Base-by-base conservation (phyloP, 306 rosid genomes). In the Glycine soja region DNA sequence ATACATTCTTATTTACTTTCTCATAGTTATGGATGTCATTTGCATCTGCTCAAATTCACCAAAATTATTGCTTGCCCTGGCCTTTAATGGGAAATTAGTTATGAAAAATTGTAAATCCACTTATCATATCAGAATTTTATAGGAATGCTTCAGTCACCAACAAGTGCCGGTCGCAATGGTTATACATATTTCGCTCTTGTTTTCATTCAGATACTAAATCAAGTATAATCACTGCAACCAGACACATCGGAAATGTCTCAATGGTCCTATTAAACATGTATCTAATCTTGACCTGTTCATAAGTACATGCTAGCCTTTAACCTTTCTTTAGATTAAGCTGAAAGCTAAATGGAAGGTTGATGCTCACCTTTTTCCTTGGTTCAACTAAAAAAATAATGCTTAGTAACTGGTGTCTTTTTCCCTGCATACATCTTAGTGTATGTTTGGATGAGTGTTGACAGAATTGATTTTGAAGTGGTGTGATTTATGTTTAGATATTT, bases 371-470 rank as follows among this genome's bases (percentile, higher is more conserved):
- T 46, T 74, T 74, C 72, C 7, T 64, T 38, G 42, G 51, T 36
- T 54, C 53, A 64, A 50, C 46, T 16, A 50, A 18, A 68, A 16
- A 47, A 36, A 71, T 59, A 16, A 50, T 61, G 83, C 42, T 79
- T 57, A 54, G 74, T 40, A 38, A 40, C 10, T 40, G 16, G 10
- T 36, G 56, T 19, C 19, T 58, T 61, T 9, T 62, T 3, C 57
- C 14, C 19, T 50, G 19, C 70, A 34, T 46, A 30, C 62, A 59
- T 59, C 51, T 79, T 24, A 24, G 30, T 24, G 2, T 24, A 24
- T 24, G 30, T 24, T 24, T 24, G 30, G 30, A 24, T 24, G 2
- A 24, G 30, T 24, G 30, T 24, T 24, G 30, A 24, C 30, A 24
- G 2, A 24, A 24, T 24, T 24, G 30, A 24, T 24, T 24, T 24